Conservation (phyloP, 148 eudicot genomes). For the Persicaria tinctoria region DNA sequence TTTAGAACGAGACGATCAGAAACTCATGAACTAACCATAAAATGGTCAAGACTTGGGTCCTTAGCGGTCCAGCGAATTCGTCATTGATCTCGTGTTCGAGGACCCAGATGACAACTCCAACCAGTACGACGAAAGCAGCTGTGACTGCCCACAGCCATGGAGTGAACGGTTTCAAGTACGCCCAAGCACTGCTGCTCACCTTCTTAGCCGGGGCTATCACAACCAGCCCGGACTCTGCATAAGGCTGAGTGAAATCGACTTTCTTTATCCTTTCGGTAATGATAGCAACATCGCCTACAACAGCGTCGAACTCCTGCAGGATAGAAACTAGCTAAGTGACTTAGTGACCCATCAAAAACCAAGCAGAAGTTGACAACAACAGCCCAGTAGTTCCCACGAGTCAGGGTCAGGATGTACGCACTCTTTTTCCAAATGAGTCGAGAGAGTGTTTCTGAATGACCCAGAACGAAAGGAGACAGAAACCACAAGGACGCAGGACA, state of each 20-base stretch:
- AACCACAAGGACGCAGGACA: neutral
- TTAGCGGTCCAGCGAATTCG: conserved; percentile 20
- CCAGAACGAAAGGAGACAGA: too few species aligned
- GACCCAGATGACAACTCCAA: conserved; percentile 22
- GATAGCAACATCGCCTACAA: conserved; percentile 22
- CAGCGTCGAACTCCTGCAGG: conserved; percentile 23
- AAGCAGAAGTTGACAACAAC: too few species aligned
- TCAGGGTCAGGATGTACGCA: neutral
- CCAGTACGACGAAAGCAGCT: conserved; percentile 8
- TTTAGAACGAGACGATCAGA: neutral
- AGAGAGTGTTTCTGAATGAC: too few species aligned
- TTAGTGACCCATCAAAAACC: neutral
- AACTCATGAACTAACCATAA: neutral
- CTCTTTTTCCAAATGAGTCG: too few species aligned
- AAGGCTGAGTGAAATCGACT: conserved; percentile 26
- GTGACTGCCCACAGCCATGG: conserved; percentile 15
- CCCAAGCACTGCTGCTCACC: conserved; percentile 12
- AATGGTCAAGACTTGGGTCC: neutral
- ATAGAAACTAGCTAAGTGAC: neutral
- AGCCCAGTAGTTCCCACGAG: too few species aligned
- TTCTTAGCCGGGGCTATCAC: conserved; percentile 18
- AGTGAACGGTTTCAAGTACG: conserved; percentile 20
- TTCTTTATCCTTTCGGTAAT: conserved; percentile 14
- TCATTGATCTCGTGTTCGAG: conserved; percentile 20
- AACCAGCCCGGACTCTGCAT: conserved; percentile 19